A percentile compares a stretch with the other conserved stretches of the same genome.
Evolutionary conservation across 2,329 filamentous ascomycete species (phyloP).

Genomic region (Phoma herbarum): DNA sequence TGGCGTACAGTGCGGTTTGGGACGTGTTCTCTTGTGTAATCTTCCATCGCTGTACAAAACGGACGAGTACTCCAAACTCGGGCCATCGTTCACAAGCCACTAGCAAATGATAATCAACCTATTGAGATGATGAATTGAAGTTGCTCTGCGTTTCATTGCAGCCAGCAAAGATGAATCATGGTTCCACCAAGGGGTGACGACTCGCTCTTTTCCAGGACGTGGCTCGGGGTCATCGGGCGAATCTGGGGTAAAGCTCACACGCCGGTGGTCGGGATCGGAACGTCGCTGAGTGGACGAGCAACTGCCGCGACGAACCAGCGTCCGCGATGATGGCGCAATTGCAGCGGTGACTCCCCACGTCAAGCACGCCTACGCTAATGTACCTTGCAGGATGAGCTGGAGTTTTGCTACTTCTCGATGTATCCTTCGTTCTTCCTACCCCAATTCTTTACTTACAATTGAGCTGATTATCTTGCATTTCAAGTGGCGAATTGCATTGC

Average conservation of each 20-base stretch:
- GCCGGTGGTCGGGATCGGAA: slow-evolving; percentile 39
- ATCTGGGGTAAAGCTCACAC: slow-evolving; percentile 32
- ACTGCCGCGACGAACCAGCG: slow-evolving; percentile 37
- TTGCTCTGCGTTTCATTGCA: slow-evolving; percentile 4
- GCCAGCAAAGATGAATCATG: too few relatives aligned
- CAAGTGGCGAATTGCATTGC: slow-evolving; percentile 16
- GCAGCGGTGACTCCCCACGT: slow-evolving; percentile 45
- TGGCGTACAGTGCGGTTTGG: slow-evolving; percentile 2
- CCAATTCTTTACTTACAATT: not conserved
- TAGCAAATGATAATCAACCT: not conserved
- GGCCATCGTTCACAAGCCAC: not conserved
- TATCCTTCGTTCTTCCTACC: slow-evolving; percentile 5
- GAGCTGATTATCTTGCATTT: not conserved
- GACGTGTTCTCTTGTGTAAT: slow-evolving; percentile 1
- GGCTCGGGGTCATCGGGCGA: slow-evolving; percentile 21
- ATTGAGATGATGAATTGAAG: not conserved
- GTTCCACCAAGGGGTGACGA: not conserved
- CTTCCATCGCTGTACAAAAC: slow-evolving; percentile 7
- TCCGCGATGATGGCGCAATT: slow-evolving; percentile 44
- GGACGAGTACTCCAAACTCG: slow-evolving; percentile 2
- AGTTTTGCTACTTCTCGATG: slow-evolving; percentile 21
- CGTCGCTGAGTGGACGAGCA: slow-evolving; percentile 22
- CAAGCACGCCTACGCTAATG: slow-evolving; percentile 27
- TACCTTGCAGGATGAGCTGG: slow-evolving; percentile 34
- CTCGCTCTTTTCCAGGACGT: not conserved